These are phyloP conservation scores for Gastrolobium bilobum DNA, from an alignment of 306 rosid genomes.

Conservation along the genomic window DNA sequence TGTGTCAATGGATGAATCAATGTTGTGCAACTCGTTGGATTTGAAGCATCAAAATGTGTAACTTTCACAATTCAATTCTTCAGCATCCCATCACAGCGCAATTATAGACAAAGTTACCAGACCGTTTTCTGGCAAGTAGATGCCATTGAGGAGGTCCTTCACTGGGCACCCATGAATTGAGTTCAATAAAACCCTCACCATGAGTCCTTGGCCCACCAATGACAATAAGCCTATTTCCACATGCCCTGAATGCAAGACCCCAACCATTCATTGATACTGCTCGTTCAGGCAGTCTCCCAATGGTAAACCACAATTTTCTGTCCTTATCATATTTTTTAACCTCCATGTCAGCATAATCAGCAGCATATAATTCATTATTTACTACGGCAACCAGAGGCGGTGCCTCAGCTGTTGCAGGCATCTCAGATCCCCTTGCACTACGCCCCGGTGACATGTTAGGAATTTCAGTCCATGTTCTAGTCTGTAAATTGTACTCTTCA, in stretches of 20 bases:
- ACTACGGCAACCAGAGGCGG: slow-evolving; percentile 94
- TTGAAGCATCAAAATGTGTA: slow-evolving; percentile 52
- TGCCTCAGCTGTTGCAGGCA: slow-evolving; percentile 80
- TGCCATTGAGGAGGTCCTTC: slow-evolving; percentile 90
- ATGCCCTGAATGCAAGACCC: slow-evolving; percentile 95
- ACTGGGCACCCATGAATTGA: slow-evolving; percentile 88
- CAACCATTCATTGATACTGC: slow-evolving; percentile 88
- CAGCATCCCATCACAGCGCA: slow-evolving; percentile 98
- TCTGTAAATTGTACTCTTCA: slow-evolving; percentile 74
- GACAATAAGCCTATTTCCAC: slow-evolving; percentile 83
- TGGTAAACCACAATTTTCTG: slow-evolving; percentile 58
- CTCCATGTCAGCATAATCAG: slow-evolving; percentile 87
- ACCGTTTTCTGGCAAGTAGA: slow-evolving; percentile 74
- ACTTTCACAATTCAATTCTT: slow-evolving; percentile 45
- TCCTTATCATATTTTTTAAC: slow-evolving; percentile 76
- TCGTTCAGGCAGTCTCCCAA: slow-evolving; percentile 84
- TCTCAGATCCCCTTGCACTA: slow-evolving; percentile 55
- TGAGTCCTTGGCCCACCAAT: slow-evolving; percentile 78
- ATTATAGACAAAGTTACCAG: slow-evolving; percentile 84
- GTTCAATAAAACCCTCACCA: slow-evolving; percentile 81
- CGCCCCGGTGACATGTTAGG: slow-evolving; percentile 90
- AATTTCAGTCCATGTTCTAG: slow-evolving; percentile 73
- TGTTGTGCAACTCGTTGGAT: slow-evolving; percentile 53
- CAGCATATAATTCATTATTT: slow-evolving; percentile 78
- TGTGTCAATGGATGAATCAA: slow-evolving; percentile 61